Evolutionary conservation across 129 eudicot genomes (phyloP).

Genomic region (Daucus carota): DH1_v3.0 NC_030387.2:34377501-34378000

Average conservation of each 20-base stretch:
- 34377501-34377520: background rate
- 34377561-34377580: slow-evolving; percentile 43
- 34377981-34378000: background rate
- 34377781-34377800: background rate
- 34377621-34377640: slow-evolving; percentile 52
- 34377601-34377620: slow-evolving; percentile 62
- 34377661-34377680: slow-evolving; percentile 62
- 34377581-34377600: slow-evolving; percentile 95
- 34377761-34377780: slow-evolving; percentile 25
- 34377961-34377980: background rate
- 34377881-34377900: background rate
- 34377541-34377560: background rate
- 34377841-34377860: background rate
- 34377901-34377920: background rate
- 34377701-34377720: slow-evolving; percentile 69
- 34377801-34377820: background rate
- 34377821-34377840: background rate
- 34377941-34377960: background rate
- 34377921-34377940: background rate
- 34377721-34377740: slow-evolving; percentile 75
- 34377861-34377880: slow-evolving; percentile 14
- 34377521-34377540: background rate
- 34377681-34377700: slow-evolving; percentile 83
- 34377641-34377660: slow-evolving; percentile 59
- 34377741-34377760: slow-evolving; percentile 52